Evolutionary conservation across 306 rosid genomes (phyloP).

Genomic region (Inga laurina): DNA sequence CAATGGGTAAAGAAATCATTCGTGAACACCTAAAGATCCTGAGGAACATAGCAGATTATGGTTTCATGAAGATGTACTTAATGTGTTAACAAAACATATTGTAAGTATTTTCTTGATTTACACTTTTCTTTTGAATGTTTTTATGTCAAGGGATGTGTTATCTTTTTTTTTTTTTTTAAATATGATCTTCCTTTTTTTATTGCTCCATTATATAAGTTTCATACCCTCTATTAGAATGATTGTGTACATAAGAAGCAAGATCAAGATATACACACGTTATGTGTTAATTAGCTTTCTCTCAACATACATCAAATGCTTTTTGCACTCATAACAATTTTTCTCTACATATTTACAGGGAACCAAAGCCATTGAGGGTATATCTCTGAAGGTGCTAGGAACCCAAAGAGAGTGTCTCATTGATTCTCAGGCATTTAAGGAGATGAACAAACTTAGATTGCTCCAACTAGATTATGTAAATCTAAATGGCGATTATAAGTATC

Average conservation of each 20-base stretch:
- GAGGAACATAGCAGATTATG: not conserved
- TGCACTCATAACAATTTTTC: no score
- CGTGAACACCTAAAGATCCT: not conserved
- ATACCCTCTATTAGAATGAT: no score
- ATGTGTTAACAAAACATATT: not conserved
- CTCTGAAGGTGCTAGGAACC: not conserved
- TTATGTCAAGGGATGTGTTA: not conserved
- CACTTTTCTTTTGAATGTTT: not conserved
- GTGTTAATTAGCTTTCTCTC: not conserved
- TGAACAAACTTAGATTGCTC: slow-evolving; percentile 46
- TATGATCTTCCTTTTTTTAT: no score
- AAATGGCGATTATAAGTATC: slow-evolving; percentile 20
- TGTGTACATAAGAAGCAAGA: no score
- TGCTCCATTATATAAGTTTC: no score
- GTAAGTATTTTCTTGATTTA: not conserved
- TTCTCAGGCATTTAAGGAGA: slow-evolving; percentile 36
- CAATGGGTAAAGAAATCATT: not conserved
- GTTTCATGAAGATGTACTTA: not conserved
- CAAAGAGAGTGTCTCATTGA: not conserved
- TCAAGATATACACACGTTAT: not conserved
- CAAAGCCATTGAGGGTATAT: slow-evolving; percentile 1
- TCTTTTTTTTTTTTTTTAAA: no score
- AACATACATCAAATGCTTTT: no score
- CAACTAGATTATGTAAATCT: slow-evolving; percentile 34
- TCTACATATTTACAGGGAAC: slow-evolving; percentile 8